Evolutionary conservation across 2,329 filamentous ascomycete species (phyloP).

Genomic region (Ambrosiella xylebori): DNA sequence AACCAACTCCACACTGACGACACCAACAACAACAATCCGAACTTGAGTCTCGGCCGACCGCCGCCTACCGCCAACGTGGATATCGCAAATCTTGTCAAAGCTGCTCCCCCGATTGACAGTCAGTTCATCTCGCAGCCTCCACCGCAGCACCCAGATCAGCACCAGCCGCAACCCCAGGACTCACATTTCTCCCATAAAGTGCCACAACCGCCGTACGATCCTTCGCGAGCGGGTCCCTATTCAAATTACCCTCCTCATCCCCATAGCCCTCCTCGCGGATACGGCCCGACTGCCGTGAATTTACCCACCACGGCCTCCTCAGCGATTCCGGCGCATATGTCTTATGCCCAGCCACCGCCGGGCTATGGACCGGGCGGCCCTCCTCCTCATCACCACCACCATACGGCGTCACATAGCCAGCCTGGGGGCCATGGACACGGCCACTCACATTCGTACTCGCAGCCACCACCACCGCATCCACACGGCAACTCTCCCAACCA

Average conservation of each 20-base stretch:
- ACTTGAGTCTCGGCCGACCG: neutral
- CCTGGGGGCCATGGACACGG: neutral
- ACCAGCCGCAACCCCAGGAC: neutral
- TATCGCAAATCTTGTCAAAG: slow-evolving; percentile 77
- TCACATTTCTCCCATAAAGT: neutral
- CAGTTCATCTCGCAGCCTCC: slow-evolving; percentile 14
- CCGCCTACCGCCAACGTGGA: slow-evolving; percentile 59
- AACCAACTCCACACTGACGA: neutral
- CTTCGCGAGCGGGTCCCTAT: neutral
- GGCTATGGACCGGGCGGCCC: slow-evolving; percentile 13
- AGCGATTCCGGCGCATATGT: slow-evolving; percentile 11
- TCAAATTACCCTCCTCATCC: neutral
- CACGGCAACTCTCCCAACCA: neutral
- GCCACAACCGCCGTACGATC: neutral
- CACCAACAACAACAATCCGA: neutral
- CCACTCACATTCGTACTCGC: slow-evolving; percentile 1
- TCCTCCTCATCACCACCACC: slow-evolving; percentile 18
- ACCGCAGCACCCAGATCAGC: slow-evolving; percentile 15
- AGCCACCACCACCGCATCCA: neutral
- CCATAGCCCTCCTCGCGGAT: neutral
- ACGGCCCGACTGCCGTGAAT: slow-evolving; percentile 8
- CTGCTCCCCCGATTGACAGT: slow-evolving; percentile 21
- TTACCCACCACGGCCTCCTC: slow-evolving; percentile 12
- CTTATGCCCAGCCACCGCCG: slow-evolving; percentile 10
- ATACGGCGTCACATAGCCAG: slow-evolving; percentile 3